Evolutionary conservation across 192 early-diverging fungal genomes (phyloP).

Genomic region (Linderina pennispora): DNA sequence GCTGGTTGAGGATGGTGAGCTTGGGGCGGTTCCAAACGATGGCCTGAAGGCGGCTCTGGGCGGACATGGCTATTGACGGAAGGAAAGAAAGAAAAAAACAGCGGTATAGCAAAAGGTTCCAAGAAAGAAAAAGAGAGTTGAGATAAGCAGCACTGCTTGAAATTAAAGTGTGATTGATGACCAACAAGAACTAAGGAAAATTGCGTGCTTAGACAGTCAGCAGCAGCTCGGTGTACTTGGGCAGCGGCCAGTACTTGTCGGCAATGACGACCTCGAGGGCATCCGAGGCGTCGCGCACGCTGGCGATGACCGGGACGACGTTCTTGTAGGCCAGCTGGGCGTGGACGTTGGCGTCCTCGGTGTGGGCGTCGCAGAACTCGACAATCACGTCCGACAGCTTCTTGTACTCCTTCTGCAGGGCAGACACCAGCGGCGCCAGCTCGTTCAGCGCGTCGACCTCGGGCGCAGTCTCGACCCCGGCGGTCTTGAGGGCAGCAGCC

Average conservation of each 20-base stretch:
- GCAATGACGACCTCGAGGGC: conserved; percentile 71
- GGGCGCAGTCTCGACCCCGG: conserved; percentile 51
- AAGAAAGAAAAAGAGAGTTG: background rate
- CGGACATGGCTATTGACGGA: background rate
- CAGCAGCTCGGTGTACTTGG: conserved; percentile 94
- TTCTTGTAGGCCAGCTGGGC: conserved; percentile 57
- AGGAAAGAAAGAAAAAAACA: background rate
- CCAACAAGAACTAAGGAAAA: background rate
- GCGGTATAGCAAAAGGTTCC: background rate
- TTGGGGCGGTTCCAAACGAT: conserved; percentile 37
- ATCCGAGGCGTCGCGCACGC: conserved; percentile 63
- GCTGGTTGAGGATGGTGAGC: conserved; percentile 85
- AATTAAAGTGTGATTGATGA: background rate
- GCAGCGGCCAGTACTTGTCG: conserved; percentile 95
- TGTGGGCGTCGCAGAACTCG: conserved; percentile 45
- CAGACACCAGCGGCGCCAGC: conserved; percentile 55
- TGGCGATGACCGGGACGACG: conserved; percentile 68
- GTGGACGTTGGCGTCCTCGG: conserved; percentile 54
- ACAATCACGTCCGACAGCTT: conserved; percentile 53
- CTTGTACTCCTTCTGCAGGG: conserved; percentile 51
- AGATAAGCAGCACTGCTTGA: background rate
- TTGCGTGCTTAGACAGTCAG: conserved; percentile 51
- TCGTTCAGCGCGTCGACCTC: conserved; percentile 66
- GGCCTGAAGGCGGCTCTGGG: conserved; percentile 20
- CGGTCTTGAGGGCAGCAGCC: conserved; percentile 63